A percentile compares a stretch with the other conserved stretches of the same genome.
These are phyloP conservation scores for Gossypium davidsonii DNA, from an alignment of 441 rosid genomes.

Conservation along the genomic window DNA sequence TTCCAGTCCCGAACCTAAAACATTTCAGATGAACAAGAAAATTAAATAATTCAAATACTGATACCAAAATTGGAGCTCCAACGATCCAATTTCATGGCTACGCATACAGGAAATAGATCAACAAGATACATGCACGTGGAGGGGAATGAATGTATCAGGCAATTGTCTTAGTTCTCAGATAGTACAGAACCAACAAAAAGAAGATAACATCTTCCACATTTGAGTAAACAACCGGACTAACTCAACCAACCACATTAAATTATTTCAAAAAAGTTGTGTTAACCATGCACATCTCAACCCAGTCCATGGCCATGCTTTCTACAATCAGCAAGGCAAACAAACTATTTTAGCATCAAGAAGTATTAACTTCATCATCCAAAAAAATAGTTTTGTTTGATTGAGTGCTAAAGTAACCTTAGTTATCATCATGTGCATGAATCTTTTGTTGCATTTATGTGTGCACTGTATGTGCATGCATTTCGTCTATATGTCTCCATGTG, in stretches of 20 bases:
- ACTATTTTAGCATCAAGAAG: not conserved
- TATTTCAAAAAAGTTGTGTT: not conserved
- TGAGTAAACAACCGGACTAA: not conserved
- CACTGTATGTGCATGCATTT: not conserved
- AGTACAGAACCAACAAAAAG: not conserved
- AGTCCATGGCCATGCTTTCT: not conserved
- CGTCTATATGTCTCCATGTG: not conserved
- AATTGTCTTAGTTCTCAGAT: not conserved
- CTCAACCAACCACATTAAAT: not conserved
- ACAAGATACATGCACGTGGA: not conserved
- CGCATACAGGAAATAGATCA: not conserved
- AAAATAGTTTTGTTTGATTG: not conserved
- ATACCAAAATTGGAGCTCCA: conserved; percentile 15
- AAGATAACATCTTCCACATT: no score
- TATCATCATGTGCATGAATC: not conserved
- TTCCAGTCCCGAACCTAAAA: conserved; percentile 77
- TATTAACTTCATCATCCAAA: not conserved
- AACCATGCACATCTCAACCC: not conserved
- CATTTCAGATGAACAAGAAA: conserved; percentile 16
- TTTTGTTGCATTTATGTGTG: not conserved
- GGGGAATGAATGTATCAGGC: not conserved
- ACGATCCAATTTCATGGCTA: not conserved
- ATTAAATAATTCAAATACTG: conserved; percentile 8
- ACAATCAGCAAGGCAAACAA: not conserved
- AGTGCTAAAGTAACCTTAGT: not conserved